These are phyloP conservation scores for Malus hybrid DNA, from an alignment of 331 rosid genomes.

Conservation along the genomic window DNA sequence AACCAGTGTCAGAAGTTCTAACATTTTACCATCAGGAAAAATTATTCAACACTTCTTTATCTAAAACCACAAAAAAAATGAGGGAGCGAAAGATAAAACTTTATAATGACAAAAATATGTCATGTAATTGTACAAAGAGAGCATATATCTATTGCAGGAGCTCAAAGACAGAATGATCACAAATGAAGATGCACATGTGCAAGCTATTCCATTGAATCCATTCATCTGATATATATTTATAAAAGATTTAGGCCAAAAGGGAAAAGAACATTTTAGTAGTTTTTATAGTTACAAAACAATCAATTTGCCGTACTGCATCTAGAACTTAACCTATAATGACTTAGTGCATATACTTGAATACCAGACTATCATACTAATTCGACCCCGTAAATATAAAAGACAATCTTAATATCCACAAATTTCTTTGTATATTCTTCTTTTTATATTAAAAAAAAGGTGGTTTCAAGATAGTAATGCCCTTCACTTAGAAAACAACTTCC, in stretches of 20 bases:
- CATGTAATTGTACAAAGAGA: neutral
- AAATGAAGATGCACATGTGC: neutral
- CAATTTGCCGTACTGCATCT: neutral
- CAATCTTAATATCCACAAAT: neutral
- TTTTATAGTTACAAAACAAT: neutral
- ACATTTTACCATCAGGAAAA: neutral
- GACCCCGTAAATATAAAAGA: too few species aligned
- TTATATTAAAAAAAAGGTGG: neutral
- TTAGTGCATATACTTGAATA: neutral
- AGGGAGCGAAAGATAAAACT: neutral
- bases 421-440: neutral
- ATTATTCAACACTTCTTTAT: neutral
- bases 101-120: neutral
- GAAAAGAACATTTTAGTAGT: neutral
- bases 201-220: neutral
- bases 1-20: constrained; percentile 12
- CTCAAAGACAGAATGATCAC: neutral
- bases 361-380: neutral
- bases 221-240: neutral
- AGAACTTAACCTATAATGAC: neutral
- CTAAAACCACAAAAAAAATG: neutral
- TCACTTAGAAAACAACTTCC: neutral
- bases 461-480: neutral
- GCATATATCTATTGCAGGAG: neutral
- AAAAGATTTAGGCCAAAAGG: neutral